A percentile compares a stretch with the other conserved stretches of the same genome.
Conservation (phyloP, 2,329 filamentous ascomycete genomes). For the Ascochyta pisi region DNA sequence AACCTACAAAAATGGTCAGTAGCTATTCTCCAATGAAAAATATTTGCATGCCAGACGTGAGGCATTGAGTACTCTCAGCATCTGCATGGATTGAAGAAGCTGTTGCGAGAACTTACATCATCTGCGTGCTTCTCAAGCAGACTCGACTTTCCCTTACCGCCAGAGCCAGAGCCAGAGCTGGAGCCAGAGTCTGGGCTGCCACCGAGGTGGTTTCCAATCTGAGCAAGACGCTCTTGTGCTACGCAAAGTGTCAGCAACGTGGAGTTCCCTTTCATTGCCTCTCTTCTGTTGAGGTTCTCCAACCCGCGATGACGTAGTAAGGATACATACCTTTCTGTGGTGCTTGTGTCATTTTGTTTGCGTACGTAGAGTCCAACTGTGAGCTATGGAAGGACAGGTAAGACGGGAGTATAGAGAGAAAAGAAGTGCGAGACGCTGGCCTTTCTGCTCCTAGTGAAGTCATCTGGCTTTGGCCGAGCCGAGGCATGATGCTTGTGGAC, state of each 20-base stretch:
- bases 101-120: constrained; percentile 52
- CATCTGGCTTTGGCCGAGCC: constrained; percentile 16
- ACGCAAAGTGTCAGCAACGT: constrained; percentile 1
- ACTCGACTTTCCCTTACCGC: constrained; percentile 49
- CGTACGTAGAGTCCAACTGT: background rate
- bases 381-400: background rate
- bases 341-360: constrained; percentile 17
- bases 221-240: constrained; percentile 66
- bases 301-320: background rate
- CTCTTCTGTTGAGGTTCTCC: background rate
- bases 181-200: constrained; percentile 23
- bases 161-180: constrained; percentile 12
- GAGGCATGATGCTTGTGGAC: constrained; percentile 15
- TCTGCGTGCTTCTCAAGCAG: constrained; percentile 63
- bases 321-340: constrained; percentile 16
- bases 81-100: background rate
- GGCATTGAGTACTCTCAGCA: background rate
- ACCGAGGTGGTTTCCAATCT: constrained; percentile 64
- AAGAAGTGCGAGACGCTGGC: constrained; percentile 12
- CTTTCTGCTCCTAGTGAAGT: constrained; percentile 14
- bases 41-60: background rate
- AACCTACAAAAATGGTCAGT: constrained; percentile 54
- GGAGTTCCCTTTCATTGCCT: constrained; percentile 3
- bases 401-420: background rate
- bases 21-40: background rate